Evolutionary conservation across 177 flowering plant genomes (phyloP), one percentile per base, ranked within the genome.

Genomic region (Vitis hybrid): DNA sequence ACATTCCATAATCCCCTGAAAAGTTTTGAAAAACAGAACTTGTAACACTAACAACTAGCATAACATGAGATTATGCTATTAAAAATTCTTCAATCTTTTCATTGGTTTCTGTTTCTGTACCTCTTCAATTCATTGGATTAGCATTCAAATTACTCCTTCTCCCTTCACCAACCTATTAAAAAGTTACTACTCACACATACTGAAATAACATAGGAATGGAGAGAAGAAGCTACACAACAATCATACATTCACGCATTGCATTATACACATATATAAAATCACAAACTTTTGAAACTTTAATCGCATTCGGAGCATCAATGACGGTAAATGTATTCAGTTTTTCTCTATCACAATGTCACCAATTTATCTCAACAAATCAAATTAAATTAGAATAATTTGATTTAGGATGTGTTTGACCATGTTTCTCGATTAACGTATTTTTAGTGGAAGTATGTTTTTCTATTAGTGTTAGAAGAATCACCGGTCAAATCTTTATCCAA

Each of bases 1-100:
- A 52, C 97, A 96, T 72, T 95, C 99, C 99, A 95, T 95, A 62
- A 93, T 87, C 4, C 92, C 97, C 99, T 95, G 79, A 69, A 81
- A 55, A 21, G 16, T 69, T 68, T 67, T 6, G 27, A 3, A 64
- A 61, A 70, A 18, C 10, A 56, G 15, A 27, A 3, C 3, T 18
- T 32, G 7, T 18, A 21, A 56, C 4, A 11, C 62, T 4, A n/a
- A 8, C 10, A 30, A 14, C 56, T n/a, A 49, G 65, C n/a, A 16
- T 16, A 35, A 51, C 30, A 10, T 27, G 16, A 1, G 7, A 81
- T 87, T 57, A 91, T 78, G 62, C 24, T 24, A 24, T 24, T 24
- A 79, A 82, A 68, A 75, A 85, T 62, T 89, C 97, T 69, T 82
- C 89, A 75, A 79, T 68, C 73, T 88, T 92, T 72, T 89, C 97